Conservation (phyloP, 2,329 filamentous ascomycete genomes). For the Cordyceps cicadae region DNA sequence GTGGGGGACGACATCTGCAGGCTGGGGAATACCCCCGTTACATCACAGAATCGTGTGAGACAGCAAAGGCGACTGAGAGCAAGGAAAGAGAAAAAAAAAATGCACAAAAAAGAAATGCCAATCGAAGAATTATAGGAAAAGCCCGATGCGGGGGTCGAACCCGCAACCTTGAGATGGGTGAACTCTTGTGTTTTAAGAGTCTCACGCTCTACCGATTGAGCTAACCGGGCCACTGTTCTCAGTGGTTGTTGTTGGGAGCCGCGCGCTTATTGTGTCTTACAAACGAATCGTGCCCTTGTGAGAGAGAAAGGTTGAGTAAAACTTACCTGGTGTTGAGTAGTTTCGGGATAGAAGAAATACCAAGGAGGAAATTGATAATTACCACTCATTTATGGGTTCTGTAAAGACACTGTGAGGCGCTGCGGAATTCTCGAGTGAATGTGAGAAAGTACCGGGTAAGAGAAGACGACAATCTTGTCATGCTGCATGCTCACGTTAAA, state of each 20-base stretch:
- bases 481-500: background rate
- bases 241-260: too few species aligned
- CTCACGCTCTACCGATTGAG: constrained; percentile 68
- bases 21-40: background rate
- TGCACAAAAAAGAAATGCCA: too few species aligned
- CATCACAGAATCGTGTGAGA: background rate
- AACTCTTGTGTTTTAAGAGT: constrained; percentile 42
- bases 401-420: too few species aligned
- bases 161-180: constrained; percentile 44
- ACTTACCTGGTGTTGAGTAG: too few species aligned
- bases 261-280: too few species aligned
- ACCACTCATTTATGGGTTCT: too few species aligned
- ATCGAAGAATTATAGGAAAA: constrained; percentile 25
- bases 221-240: constrained; percentile 34
- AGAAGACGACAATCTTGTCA: background rate
- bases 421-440: background rate
- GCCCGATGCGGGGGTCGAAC: constrained; percentile 41
- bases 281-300: too few species aligned
- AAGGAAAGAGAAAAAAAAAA: background rate
- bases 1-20: background rate
- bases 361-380: too few species aligned
- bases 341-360: too few species aligned
- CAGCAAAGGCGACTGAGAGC: background rate
- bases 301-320: too few species aligned
- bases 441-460: background rate